Base-by-base conservation (phyloP, 108 stramenopile species). In the Nitzschia sp. region DNA sequence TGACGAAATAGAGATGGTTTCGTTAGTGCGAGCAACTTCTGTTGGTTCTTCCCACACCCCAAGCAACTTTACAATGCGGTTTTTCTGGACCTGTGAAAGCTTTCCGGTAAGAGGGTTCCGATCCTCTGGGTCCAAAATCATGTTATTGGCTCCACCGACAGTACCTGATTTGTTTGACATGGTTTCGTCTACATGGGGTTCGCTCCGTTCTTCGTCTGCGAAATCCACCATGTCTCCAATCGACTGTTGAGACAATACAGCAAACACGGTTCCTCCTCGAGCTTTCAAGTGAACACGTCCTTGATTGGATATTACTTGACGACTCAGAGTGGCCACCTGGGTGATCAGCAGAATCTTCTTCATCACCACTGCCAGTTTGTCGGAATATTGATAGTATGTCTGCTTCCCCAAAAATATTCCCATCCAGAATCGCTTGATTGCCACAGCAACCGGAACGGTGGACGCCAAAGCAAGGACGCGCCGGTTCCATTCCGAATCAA, bases 361-460 rank as follows among this genome's bases (percentile, higher is more conserved):
- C 77, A 91, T 77, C 11, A 88, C 43, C 21, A 53, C 68, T 19
- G 87, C 83, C 22, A 91, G 62, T 21, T 80, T 69, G 10, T 75
- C 55, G 17, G 78, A 74, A 70, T 84, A 87, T 70, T 66, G 71
- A 72, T 71, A n/a, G 53, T 66, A 83, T 0, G 70, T 75, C 53
- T 81, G 72, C 19, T 65, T 67, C 14, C 89, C 89, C 17, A 90
- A 71, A 51, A 76, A 81, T 10, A 84, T 69, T 3, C 86, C 80
- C n/a, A 87, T 56, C 63, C 74, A 65, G 19, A 88, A 60, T 59
- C 91, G 70, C 58, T 92, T 92, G 2, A 85, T 17, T 1, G 86
- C 57, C 12, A 86, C 84, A 22, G 76, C 65, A 39, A 76, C 20
- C 0, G 64, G 41, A 7, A 84, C 19, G 9, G 70, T 80, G 44